Conservation (phyloP, 768 basidiomycete genomes). For the Termitomyces sp. region DNA sequence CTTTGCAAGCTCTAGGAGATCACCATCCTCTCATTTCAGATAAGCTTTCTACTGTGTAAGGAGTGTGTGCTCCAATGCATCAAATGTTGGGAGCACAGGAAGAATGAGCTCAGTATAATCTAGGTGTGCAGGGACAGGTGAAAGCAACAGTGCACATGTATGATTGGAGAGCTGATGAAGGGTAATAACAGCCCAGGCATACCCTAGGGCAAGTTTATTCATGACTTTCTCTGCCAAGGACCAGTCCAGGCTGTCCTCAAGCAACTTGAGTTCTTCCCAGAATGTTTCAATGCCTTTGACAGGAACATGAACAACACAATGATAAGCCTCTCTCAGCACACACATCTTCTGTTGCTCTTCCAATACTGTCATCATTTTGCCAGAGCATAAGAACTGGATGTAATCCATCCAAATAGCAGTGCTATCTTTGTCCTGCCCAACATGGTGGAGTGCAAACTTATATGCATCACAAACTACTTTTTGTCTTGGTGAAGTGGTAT, state of each 20-base stretch:
- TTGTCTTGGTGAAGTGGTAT: constrained; percentile 58
- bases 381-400: constrained; percentile 77
- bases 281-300: constrained; percentile 87
- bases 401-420: constrained; percentile 93
- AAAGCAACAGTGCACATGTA: constrained; percentile 41
- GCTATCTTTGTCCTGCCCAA: constrained; percentile 89
- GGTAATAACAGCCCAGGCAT: constrained; percentile 98
- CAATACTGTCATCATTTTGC: constrained; percentile 83
- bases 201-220: background rate
- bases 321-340: constrained; percentile 90
- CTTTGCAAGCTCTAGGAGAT: too few species aligned
- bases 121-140: constrained; percentile 21
- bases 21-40: constrained; percentile 42
- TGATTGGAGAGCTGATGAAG: constrained; percentile 51
- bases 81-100: constrained; percentile 69
- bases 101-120: constrained; percentile 50
- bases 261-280: constrained; percentile 91
- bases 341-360: constrained; percentile 94
- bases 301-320: constrained; percentile 89
- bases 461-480: constrained; percentile 82
- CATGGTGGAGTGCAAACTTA: constrained; percentile 83
- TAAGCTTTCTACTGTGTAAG: constrained; percentile 87
- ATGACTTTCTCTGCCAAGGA: constrained; percentile 58
- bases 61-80: constrained; percentile 60
- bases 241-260: constrained; percentile 84